Conservation (phyloP, 164 flowering plant species). For the Euptelea pleiosperma region DNA sequence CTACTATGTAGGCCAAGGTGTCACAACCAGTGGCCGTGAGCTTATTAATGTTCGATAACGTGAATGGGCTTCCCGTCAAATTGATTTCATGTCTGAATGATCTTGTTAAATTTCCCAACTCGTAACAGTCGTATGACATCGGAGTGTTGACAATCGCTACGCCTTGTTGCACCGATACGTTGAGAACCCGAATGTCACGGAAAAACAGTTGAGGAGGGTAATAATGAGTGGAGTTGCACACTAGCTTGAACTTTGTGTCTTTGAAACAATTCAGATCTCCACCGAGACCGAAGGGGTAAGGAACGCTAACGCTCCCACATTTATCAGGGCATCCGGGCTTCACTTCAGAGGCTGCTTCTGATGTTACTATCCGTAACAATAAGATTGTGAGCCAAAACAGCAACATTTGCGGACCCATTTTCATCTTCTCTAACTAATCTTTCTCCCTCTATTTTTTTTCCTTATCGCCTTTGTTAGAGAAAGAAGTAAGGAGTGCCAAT, state of each 20-base stretch:
- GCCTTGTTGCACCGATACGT: background rate
- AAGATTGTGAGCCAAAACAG: too few relatives aligned
- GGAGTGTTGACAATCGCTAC: too few relatives aligned
- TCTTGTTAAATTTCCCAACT: fast-evolving
- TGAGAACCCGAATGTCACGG: background rate
- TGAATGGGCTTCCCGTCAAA: background rate
- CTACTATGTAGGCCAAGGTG: background rate
- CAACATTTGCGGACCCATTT: too few relatives aligned
- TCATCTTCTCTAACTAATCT: too few relatives aligned
- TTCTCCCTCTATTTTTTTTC: too few relatives aligned
- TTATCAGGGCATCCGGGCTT: background rate
- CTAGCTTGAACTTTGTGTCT: too few relatives aligned
- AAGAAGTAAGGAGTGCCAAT: too few relatives aligned
- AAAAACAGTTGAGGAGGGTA: background rate
- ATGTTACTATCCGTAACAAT: too few relatives aligned
- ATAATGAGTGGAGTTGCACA: background rate
- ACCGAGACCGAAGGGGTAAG: conserved; percentile 2
- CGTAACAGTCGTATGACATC: background rate
- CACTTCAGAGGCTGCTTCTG: too few relatives aligned
- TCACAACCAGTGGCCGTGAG: conserved; percentile 10
- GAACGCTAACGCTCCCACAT: background rate
- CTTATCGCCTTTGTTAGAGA: too few relatives aligned
- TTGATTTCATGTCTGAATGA: fast-evolving
- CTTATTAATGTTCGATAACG: conserved; percentile 2
- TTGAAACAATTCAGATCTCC: background rate